phyloP scores from a whole-genome alignment of 1,284 basidiomycete genomes.

The Apiotrichum laibachii region DNA sequence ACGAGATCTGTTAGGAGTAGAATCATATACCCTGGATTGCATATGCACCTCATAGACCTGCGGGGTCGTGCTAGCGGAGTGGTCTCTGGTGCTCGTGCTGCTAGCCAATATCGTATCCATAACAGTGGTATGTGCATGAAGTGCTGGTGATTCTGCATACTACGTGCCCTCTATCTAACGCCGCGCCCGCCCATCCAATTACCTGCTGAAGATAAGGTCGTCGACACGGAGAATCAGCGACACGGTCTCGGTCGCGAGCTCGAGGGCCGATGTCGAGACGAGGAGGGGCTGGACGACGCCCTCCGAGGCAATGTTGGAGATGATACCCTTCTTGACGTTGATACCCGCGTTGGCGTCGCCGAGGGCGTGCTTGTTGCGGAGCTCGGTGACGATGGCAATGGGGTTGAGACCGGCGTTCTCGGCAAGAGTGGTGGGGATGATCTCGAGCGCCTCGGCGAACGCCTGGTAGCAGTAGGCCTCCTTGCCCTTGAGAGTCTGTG shows the following conservation, averaged over 20 bases:
- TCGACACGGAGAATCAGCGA: conserved; percentile 94
- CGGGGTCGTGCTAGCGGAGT: too few species aligned
- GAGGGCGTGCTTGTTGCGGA: conserved; percentile 92
- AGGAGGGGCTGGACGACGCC: conserved; percentile 95
- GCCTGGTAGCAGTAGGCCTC: conserved; percentile 99
- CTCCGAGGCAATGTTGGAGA: conserved; percentile 95
- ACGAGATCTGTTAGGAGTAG: too few species aligned
- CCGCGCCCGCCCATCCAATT: not conserved
- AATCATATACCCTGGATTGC: not conserved
- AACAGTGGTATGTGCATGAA: not conserved
- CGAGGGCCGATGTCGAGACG: conserved; percentile 92
- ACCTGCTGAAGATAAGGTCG: conserved; percentile 54
- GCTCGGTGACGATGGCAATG: conserved; percentile 95
- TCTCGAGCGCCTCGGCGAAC: conserved; percentile 95
- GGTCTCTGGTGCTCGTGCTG: not conserved
- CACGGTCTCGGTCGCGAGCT: conserved; percentile 96
- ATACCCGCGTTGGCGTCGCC: conserved; percentile 96
- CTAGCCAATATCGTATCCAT: not conserved
- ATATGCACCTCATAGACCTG: not conserved
- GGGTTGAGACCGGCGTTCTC: conserved; percentile 99
- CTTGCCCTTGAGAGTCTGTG: conserved; percentile 94
- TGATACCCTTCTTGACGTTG: conserved; percentile 94
- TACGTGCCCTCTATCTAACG: not conserved
- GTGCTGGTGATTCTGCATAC: not conserved
- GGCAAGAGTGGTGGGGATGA: conserved; percentile 95